Percentiles rank a stretch among this genome's conserved stretches.
Evolutionary conservation across 306 rosid species (phyloP).

Genomic region (Morella rubra): DNA sequence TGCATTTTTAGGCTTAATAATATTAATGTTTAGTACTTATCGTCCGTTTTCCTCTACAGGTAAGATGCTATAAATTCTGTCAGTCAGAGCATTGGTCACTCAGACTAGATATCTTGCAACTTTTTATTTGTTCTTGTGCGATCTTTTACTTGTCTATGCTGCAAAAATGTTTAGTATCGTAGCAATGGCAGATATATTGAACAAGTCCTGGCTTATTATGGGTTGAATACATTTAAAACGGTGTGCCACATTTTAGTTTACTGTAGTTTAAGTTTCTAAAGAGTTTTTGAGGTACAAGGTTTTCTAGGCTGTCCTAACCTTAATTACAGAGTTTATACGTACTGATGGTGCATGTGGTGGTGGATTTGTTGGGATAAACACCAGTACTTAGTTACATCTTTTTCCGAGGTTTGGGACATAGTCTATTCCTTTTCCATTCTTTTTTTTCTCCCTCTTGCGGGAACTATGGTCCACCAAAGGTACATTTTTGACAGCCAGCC

Average conservation of each 20-base stretch:
- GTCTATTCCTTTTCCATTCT: neutral
- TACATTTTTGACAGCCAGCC: neutral
- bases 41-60: neutral
- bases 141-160: neutral
- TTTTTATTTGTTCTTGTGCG: neutral
- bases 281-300: neutral
- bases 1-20: neutral
- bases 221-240: neutral
- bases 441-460: neutral
- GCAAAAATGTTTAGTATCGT: neutral
- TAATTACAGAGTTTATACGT: neutral
- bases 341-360: neutral
- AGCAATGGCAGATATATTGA: neutral
- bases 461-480: neutral
- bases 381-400: neutral
- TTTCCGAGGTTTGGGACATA: no score
- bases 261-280: neutral
- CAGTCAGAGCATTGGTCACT: neutral
- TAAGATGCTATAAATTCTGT: neutral
- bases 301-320: neutral
- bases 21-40: neutral
- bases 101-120: neutral
- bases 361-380: neutral
- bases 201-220: neutral
- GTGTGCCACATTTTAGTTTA: neutral